Percentiles rank a stretch among this genome's conserved stretches.
Conservation (phyloP, 208 protist genomes). For the Leishmania braziliensis region DNA sequence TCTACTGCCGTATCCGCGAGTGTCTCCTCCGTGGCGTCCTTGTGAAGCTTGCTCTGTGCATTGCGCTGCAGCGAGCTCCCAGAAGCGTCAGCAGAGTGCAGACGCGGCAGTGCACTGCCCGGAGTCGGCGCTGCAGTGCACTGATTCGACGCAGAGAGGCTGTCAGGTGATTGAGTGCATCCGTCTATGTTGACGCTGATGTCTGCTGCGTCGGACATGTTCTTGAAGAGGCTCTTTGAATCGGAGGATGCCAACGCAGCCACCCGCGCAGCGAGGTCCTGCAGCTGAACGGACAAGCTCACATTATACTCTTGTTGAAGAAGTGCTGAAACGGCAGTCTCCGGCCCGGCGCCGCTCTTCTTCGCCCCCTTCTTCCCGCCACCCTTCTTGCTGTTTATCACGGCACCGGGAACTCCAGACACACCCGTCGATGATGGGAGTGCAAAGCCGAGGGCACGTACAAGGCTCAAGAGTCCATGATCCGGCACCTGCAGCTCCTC, state of each 20-base stretch:
- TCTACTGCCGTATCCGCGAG: background rate
- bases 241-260: background rate
- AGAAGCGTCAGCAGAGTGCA: background rate
- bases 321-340: background rate
- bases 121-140: background rate
- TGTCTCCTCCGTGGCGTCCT: background rate
- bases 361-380: constrained; percentile 3
- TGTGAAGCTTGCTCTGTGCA: background rate
- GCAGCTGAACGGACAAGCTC: constrained; percentile 14
- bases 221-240: background rate
- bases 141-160: background rate
- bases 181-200: background rate
- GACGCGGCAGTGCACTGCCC: background rate
- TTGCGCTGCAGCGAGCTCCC: background rate
- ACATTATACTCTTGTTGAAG: constrained; percentile 21
- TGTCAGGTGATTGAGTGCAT: background rate
- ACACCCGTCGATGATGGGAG: background rate
- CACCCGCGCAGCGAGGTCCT: constrained; percentile 17
- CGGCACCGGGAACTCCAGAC: background rate
- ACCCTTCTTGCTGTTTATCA: constrained; percentile 3
- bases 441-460: constrained; percentile 26
- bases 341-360: background rate
- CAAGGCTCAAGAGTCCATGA: constrained; percentile 26
- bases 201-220: background rate
- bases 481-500: constrained; percentile 14